Evolutionary conservation across 2,329 filamentous ascomycete genomes (phyloP).

Genomic region (Scedosporium minutisporum): DNA sequence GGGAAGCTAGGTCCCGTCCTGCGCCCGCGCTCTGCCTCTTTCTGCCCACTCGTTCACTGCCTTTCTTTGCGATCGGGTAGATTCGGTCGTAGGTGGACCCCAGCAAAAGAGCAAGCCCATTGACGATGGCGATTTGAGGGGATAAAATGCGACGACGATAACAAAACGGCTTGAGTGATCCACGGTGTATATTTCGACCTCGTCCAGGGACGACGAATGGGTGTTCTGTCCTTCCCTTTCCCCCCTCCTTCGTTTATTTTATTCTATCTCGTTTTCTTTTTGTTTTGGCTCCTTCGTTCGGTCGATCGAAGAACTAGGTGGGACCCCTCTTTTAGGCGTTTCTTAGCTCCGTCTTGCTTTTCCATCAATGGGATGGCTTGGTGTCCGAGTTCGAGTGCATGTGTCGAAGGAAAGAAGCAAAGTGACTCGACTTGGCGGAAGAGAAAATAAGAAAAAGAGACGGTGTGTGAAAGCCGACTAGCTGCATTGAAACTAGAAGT

Average conservation of each 20-base stretch:
- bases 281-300: background rate
- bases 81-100: background rate
- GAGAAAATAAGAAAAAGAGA: background rate
- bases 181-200: too few relatives aligned
- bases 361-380: background rate
- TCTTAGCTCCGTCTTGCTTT: background rate
- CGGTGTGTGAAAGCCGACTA: background rate
- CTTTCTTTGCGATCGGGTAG: background rate
- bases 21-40: background rate
- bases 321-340: background rate
- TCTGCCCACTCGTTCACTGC: background rate
- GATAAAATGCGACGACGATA: background rate
- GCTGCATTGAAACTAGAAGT: background rate
- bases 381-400: background rate
- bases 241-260: too few relatives aligned
- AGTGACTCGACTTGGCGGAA: background rate
- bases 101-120: background rate
- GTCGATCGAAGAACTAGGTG: background rate
- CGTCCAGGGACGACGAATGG: too few relatives aligned
- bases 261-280: too few relatives aligned
- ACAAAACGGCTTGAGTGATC: background rate
- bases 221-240: too few relatives aligned
- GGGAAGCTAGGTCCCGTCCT: background rate
- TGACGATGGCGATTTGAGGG: background rate
- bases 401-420: background rate